Evolutionary conservation across 1,139 yeast species (phyloP), one percentile per base, ranked within the genome.

Genomic region (Diutina rugosa): DNA sequence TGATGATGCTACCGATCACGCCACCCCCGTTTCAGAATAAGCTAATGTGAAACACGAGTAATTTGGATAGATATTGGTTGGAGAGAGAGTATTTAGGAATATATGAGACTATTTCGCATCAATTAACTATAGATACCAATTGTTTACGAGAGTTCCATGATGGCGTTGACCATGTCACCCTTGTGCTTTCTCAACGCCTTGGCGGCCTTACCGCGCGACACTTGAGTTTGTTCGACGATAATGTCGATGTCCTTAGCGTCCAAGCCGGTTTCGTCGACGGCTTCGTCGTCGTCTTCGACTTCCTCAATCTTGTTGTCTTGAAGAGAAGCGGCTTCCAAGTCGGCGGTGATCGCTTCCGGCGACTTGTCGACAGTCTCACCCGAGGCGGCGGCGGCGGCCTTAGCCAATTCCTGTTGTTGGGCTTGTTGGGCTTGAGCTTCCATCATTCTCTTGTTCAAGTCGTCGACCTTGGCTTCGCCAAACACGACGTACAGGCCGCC

Each of bases 381-480:
- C 55, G 64, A 67, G 59, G 68, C 71, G 18, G 26, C 41, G 59
- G 70, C 69, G 62, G 85, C 85, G 69, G 82, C 80, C 65, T 78
- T 77, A 70, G 83, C 85, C 64, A 89, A 88, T 69, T 84, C 86
- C 72, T 83, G 85, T 59, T 69, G 72, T 55, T 69, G 71, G 61
- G 67, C 69, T 63, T 69, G 73, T 9, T 59, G 60, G 55, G 74
- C 76, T 63, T 72, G 77, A 63, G 88, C 83, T 72, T 81, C 85
- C 64, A 84, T 84, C 66, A 80, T 78, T 81, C 90, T 85, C 76
- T 87, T 84, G 78, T 85, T 84, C 75, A 87, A 76, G 78, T 90
- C 95, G 72, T 90, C 97, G 65, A 89, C 88, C 83, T 90, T 89
- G 72, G 97, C 96, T 78, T 91, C 98, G 76, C 99, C 99, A 68